Evolutionary conservation across 768 basidiomycete species (phyloP), one percentile per base, ranked within the genome.

Genomic region (Mycena crocata): DNA sequence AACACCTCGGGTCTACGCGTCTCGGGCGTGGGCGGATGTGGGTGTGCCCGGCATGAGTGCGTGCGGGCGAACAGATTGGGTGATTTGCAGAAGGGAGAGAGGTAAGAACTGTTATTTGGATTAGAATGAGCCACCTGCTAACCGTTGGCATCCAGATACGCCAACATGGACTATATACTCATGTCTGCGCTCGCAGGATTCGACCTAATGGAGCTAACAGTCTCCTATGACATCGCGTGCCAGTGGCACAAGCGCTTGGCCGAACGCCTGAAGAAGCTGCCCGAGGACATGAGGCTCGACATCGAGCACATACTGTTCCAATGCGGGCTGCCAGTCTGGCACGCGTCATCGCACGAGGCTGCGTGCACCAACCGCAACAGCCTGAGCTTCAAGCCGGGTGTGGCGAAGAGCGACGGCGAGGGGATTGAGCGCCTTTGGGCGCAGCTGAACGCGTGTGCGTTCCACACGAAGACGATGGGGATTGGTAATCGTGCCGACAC

Each of bases 341-440:
- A 76, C 56, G 64, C 73, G 21, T 49, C 46, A 10, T 67, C 55
- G 10, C 75, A 76, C 56, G 56, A 55, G 6, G n/a, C 62, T 5
- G 26, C 31, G 1, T 75, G 74, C 50, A 68, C 66, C 21, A 30
- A 57, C 0, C 34, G 61, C 28, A 73, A 28, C 49, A 80, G 77
- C 0, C 71, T 83, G 31, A 79, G 80, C 51, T 71, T 72, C 30
- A 61, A 61, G 0, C 39, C 32, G 0, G 72, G 76, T 1, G 69
- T 66, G 30, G 77, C 76, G 13, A 72, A 73, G 3, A 74, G 71
- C 2, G 79, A 80, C 70, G 78, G 82, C 0, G 80, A 84, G 51
- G 79, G 68, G 0, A 72, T 77, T 0, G 83, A 84, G 46, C 68
- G 73, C 0, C 58, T 65, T 0, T 84, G 82, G 83, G 55, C 76